Percentiles rank a stretch among this genome's conserved stretches.
Evolutionary conservation across 2,329 filamentous ascomycete species (phyloP).

Genomic region (Microdochium bolleyi): DNA sequence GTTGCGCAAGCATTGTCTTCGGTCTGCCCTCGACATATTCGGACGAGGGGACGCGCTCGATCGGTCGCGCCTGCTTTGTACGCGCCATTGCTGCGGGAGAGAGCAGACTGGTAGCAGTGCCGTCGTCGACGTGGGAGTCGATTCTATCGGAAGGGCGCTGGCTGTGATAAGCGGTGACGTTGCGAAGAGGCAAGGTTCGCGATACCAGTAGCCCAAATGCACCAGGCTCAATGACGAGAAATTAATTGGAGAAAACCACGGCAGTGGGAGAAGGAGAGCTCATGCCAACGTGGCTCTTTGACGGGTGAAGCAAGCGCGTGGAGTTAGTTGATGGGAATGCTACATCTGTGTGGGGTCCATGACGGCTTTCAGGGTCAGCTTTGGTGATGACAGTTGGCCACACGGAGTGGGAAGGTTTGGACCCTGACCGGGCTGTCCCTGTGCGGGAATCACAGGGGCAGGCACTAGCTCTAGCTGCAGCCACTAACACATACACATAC

Average conservation of each 20-base stretch:
- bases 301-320: not conserved
- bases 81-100: not conserved
- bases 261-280: not conserved
- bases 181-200: too few relatives aligned
- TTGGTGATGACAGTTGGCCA: not conserved
- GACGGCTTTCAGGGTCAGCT: not conserved
- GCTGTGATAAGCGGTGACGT: too few relatives aligned
- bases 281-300: not conserved
- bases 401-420: not conserved
- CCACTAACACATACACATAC: too few relatives aligned
- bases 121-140: too few relatives aligned
- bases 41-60: constrained; percentile 58
- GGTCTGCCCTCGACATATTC: constrained; percentile 43
- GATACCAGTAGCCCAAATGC: too few relatives aligned
- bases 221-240: not conserved
- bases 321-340: not conserved
- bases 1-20: constrained; percentile 16
- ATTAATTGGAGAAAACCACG: not conserved
- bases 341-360: not conserved
- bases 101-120: not conserved
- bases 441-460: too few relatives aligned
- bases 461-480: too few relatives aligned
- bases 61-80: constrained; percentile 20
- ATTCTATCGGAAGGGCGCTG: too few relatives aligned
- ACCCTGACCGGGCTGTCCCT: too few relatives aligned